phyloP scores from a whole-genome alignment of 176 grass and related monocot species.

The Aegilops tauschii region DNA sequence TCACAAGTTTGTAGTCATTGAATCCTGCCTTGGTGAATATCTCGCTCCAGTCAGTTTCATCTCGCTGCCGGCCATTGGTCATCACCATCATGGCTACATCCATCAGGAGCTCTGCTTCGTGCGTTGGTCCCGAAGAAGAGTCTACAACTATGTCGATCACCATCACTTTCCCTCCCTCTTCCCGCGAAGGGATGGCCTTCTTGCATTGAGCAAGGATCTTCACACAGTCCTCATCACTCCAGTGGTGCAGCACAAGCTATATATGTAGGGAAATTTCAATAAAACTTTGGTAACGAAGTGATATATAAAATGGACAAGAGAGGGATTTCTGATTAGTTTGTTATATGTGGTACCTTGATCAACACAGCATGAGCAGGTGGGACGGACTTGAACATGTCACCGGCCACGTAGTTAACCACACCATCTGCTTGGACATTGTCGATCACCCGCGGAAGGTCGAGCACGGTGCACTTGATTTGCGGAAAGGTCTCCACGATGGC shows the following conservation, averaged over 20 bases:
- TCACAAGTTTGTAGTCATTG: neutral
- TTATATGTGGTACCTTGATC: constrained; percentile 22
- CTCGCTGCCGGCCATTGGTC: constrained; percentile 27
- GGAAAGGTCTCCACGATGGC: constrained; percentile 24
- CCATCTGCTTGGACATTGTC: neutral
- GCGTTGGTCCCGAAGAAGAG: neutral
- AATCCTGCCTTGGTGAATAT: neutral
- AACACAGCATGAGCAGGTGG: constrained; percentile 40
- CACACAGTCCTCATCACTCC: constrained; percentile 40
- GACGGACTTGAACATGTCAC: constrained; percentile 42
- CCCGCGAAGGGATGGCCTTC: constrained; percentile 33
- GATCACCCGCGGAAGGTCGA: constrained; percentile 35
- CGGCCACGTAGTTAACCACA: constrained; percentile 12
- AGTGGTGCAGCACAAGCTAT: constrained; percentile 37
- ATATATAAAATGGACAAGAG: neutral
- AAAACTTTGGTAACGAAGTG: neutral
- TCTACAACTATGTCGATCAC: constrained; percentile 39
- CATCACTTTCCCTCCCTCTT: constrained; percentile 45
- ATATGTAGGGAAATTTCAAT: no score
- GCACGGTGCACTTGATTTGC: constrained; percentile 30
- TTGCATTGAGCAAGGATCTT: constrained; percentile 47
- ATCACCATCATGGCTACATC: constrained; percentile 44
- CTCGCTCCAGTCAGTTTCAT: constrained; percentile 29
- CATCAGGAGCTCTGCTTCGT: constrained; percentile 27
- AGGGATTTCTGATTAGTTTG: neutral